phyloP scores from a whole-genome alignment of 1,284 basidiomycete genomes.

The Caloboletus inedulis region DNA sequence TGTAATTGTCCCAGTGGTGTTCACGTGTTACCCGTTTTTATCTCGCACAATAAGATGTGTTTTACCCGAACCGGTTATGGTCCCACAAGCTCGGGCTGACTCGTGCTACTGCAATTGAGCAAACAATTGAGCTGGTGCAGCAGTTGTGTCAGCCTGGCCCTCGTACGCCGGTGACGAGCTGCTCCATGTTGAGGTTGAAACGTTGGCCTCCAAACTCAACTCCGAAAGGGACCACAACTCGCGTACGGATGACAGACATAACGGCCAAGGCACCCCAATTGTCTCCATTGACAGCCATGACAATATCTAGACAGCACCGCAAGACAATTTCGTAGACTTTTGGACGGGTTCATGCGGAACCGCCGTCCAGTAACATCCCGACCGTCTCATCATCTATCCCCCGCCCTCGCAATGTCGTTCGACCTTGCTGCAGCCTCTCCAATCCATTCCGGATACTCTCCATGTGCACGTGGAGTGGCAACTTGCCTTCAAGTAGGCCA shows the following conservation, averaged over 20 bases:
- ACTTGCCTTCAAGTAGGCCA: conserved; percentile 49
- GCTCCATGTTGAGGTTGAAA: too few species aligned
- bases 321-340: not conserved
- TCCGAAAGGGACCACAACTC: too few species aligned
- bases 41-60: conserved; percentile 22
- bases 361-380: conserved; percentile 27
- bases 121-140: too few species aligned
- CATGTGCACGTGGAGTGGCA: conserved; percentile 71
- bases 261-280: not conserved
- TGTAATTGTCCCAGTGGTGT: conserved; percentile 21
- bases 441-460: conserved; percentile 62
- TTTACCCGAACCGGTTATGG: conserved; percentile 11
- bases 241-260: too few species aligned
- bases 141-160: too few species aligned
- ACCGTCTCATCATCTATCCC: conserved; percentile 35
- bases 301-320: not conserved
- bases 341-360: conserved; percentile 1
- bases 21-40: conserved; percentile 16
- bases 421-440: conserved; percentile 58
- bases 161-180: too few species aligned
- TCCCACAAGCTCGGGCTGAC: not conserved
- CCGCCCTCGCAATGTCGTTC: conserved; percentile 37
- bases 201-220: too few species aligned
- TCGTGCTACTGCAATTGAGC: too few species aligned
- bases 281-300: not conserved